Base-by-base conservation (phyloP, 352 stramenopile genomes). In the Pythium myriotylum region DNA sequence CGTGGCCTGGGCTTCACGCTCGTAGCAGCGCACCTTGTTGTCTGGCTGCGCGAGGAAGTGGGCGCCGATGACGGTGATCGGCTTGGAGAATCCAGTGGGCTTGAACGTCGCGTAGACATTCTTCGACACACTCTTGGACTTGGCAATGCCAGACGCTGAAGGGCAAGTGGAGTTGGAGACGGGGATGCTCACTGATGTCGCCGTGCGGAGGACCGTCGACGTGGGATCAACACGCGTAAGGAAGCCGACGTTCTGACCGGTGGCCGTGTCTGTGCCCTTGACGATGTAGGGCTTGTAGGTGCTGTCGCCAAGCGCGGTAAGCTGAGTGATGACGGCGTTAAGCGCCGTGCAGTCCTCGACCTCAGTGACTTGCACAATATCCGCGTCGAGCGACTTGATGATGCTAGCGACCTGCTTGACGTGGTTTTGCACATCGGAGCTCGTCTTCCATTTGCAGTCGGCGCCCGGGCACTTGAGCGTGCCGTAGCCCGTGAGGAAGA, bases 71-170 rank as follows among this genome's bases (percentile, higher is more conserved):
- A 89, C 58, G 1, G 79, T 87, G 48, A 91, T 74, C 9, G 79
- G 77, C 60, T 87, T 89, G 43, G 76, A 77, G 68, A 85, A 86
- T 4, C 80, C 77, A 4, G 70, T 63, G 37, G 86, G 70, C 39
- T 88, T 81, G 69, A 91, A 86, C 5, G 75, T 81, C 42, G 81
- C 81, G 70, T 84, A 86, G 52, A 89, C 82, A 66, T 91, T 73
- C 70, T 91, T 91, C 54, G 77, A 77, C 32, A 89, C 77, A 6
- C 64, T 71, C 64, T 86, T 88, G 8, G 74, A 70, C 35, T 51
- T 67, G 13, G 76, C 72, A 51, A 72, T 73, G 20, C 67, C 74
- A 20, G 67, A 73, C 24, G 63, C 66, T 3, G 62, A 71, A 7
- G 77, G 76, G 37, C 82, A 91, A 41, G 62, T 82, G n/a, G 79